Conservation (phyloP, 495 filamentous ascomycete genomes). For the Tuber umbilicatum region DNA sequence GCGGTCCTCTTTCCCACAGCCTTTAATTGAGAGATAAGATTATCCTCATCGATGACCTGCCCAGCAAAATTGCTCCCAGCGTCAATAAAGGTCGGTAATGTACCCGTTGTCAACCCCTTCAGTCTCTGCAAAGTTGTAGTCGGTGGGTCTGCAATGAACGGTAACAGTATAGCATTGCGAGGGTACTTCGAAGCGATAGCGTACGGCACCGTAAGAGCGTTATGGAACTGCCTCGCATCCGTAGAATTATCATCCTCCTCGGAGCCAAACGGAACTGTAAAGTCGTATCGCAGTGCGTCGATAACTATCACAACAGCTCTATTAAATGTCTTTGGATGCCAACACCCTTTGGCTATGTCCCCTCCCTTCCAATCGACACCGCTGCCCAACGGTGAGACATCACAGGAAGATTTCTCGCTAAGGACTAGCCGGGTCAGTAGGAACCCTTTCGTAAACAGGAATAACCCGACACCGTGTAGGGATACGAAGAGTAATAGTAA, state of each 20-base stretch:
- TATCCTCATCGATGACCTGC: constrained; percentile 96
- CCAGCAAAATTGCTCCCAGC: constrained; percentile 91
- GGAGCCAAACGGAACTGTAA: constrained; percentile 67
- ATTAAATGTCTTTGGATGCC: constrained; percentile 88
- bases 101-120: constrained; percentile 92
- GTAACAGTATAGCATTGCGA: constrained; percentile 76
- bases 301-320: constrained; percentile 87
- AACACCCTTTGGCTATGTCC: constrained; percentile 63
- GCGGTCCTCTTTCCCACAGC: constrained; percentile 76
- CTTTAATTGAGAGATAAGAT: constrained; percentile 75
- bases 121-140: constrained; percentile 86
- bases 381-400: constrained; percentile 56
- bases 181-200: constrained; percentile 67
- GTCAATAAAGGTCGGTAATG: constrained; percentile 89
- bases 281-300: constrained; percentile 93
- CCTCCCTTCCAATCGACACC: constrained; percentile 31
- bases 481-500: constrained; percentile 52
- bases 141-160: constrained; percentile 95
- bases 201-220: constrained; percentile 78
- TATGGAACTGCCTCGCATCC: constrained; percentile 66
- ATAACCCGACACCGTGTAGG: constrained; percentile 74
- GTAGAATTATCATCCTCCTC: constrained; percentile 48
- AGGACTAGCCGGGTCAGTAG: constrained; percentile 87
- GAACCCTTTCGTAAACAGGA: constrained; percentile 94
- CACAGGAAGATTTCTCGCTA: constrained; percentile 78